Base-by-base conservation (phyloP, 2,329 filamentous ascomycete genomes). In the Neonectria magnoliae region DNA sequence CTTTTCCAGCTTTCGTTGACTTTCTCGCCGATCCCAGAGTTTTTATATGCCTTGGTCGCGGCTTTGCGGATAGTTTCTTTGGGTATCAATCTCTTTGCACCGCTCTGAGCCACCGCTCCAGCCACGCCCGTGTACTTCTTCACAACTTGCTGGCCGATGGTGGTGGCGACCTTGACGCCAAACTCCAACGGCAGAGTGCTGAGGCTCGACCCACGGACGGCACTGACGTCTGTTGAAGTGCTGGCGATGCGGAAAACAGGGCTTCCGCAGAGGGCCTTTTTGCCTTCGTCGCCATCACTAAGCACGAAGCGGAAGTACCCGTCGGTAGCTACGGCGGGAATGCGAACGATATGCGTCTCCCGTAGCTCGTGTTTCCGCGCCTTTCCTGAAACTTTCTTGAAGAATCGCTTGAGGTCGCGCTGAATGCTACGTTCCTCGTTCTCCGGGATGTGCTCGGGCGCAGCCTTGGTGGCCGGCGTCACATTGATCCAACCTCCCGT, bases 221-320 rank as follows among this genome's bases (percentile, higher is more conserved):
- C 84, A 71, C 87, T 88, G 0, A 85, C 81, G 64, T 88, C 88
- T 0, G 84, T 81, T 0, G 89, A 90, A 0, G 88, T 87, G 65
- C 90, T 92, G 2, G 90, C 85, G n/a, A 93, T 81, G 16, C 90
- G 84, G 68, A 93, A 92, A 0, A 91, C 85, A 0, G 90, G 90
- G 66, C 89, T 91, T 0, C 85, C 83, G 64, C 90, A 91, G 0
- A 92, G 82, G 0, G 86, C 81, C 69, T 87, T 89, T 68, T 85
- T 86, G 14, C 68, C 68, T 2, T 73, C 70, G 2, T 70, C 64
- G 0, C 79, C 86, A 0, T 81, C 77, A 65, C 89, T 91, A 9
- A 93, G 80, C 0, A 92, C 85, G 5, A 93, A 79, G 11, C 90
- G 87, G 60, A 91, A 89, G 72, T 93, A 93, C 0, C 90, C 90